Conservation (phyloP, 2,329 filamentous ascomycete species). For the Cercospora zeina region DNA sequence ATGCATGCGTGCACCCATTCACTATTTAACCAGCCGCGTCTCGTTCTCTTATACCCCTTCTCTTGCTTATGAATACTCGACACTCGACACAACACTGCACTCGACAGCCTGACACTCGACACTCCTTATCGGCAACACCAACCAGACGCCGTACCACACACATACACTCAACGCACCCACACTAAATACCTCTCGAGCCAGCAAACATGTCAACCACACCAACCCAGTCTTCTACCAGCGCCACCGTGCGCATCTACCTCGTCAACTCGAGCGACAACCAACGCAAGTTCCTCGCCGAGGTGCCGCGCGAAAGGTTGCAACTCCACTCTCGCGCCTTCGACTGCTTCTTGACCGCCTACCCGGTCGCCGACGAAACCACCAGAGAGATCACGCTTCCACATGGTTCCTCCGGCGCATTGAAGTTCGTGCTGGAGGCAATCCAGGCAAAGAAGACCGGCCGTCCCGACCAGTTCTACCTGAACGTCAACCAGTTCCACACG, state of each 20-base stretch:
- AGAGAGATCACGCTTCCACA: not conserved
- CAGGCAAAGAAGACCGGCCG: not conserved
- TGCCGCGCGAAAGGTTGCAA: not conserved
- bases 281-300: not conserved
- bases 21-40: not conserved
- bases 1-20: not conserved
- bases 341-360: not conserved
- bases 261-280: not conserved
- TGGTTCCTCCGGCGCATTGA: not conserved
- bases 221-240: not conserved
- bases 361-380: not conserved
- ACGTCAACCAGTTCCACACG: not conserved
- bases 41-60: not conserved
- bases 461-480: not conserved
- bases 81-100: not conserved
- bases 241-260: slow-evolving; percentile 5
- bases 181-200: too few species aligned
- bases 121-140: not conserved
- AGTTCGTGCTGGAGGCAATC: not conserved
- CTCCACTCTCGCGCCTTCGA: not conserved
- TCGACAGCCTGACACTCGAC: not conserved
- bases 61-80: not conserved
- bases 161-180: too few species aligned
- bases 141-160: not conserved
- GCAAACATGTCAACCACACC: not conserved